These are phyloP conservation scores for Camellia granthamiana DNA, from an alignment of 148 eudicot species.

Conservation along the genomic window DNA sequence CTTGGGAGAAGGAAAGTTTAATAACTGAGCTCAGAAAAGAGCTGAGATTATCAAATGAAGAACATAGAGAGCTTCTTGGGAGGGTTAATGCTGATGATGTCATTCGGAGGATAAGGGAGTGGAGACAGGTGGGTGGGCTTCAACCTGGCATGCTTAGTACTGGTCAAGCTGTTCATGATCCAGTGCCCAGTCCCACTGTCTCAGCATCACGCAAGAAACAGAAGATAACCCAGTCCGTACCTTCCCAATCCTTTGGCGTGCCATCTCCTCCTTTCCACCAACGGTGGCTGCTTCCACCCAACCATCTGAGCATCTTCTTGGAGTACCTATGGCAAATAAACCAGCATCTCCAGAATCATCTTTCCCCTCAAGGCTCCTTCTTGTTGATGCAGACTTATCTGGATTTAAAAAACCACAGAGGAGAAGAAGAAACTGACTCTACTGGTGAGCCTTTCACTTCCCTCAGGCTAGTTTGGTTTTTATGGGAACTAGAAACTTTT, in stretches of 20 bases:
- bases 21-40: slow-evolving; percentile 92
- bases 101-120: slow-evolving; percentile 84
- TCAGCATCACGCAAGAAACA: slow-evolving; percentile 85
- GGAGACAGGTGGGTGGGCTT: slow-evolving; percentile 75
- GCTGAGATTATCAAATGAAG: slow-evolving; percentile 86
- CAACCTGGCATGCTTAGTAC: slow-evolving; percentile 60
- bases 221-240: slow-evolving; percentile 55
- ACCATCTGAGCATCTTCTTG: slow-evolving; percentile 40
- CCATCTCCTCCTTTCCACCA: slow-evolving; percentile 49
- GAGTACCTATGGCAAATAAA: slow-evolving; percentile 26
- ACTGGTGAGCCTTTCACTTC: slow-evolving; percentile 88
- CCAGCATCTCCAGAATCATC: slow-evolving; percentile 32
- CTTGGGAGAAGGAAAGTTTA: slow-evolving; percentile 81
- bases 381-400: slow-evolving; percentile 36
- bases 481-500: slow-evolving; percentile 75
- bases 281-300: slow-evolving; percentile 38
- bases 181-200: slow-evolving; percentile 74
- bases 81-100: slow-evolving; percentile 83
- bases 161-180: slow-evolving; percentile 63
- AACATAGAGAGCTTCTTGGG: slow-evolving; percentile 78
- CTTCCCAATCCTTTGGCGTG: slow-evolving; percentile 66
- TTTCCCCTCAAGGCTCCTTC: slow-evolving; percentile 32
- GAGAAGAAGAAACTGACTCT: slow-evolving; percentile 96
- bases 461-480: slow-evolving; percentile 42
- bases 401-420: slow-evolving; percentile 52